Evolutionary conservation across 352 stramenopile genomes (phyloP), one percentile per base, ranked within the genome.

Genomic region (Pythium aristosporum): DNA sequence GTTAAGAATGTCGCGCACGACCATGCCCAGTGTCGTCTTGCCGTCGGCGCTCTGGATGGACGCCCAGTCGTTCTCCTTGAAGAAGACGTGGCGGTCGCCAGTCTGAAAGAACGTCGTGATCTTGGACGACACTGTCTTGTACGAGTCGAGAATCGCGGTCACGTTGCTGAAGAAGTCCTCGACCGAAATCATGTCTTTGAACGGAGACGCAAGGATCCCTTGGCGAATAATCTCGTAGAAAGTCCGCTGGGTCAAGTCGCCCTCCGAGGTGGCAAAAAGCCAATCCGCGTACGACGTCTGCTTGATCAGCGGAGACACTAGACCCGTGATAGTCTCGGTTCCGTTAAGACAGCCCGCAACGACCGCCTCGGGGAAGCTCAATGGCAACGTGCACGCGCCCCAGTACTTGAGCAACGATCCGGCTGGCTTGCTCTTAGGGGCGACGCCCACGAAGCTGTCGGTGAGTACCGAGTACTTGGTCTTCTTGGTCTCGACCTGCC

Each of bases 181-280:
- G 23, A 59, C 67, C 36, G 61, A 77, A 63, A 91, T 85, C 37
- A 82, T 62, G 46, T 85, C 49, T 6, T 42, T 63, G 69, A 89
- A 88, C 16, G 77, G 82, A 60, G 76, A 91, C 44, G 57, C 61
- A 15, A 81, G 50, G 51, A 91, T 75, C 6, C 79, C 80, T 20
- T 88, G 39, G 21, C 72, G 43, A 39, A 87, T 69, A 36, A 89
- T 60, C 55, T 87, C 65, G 61, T 88, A 91, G 52, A 88, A 91
- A 57, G 77, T 75, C 23, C 82, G 82, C 67, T 91, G 82, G 11
- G 69, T 82, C 48, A 63, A 41, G 63, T 91, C 82, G 59, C 67
- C 72, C 71, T 81, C 85, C 39, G 76, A 86, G 73, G 85, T 72
- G 11, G 88, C 63, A 63, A 86, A 88, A 3, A 91, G 61, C 82